Evolutionary conservation across 108 stramenopile species (phyloP).

Genomic region (Discostella pseudostelligera): DNA sequence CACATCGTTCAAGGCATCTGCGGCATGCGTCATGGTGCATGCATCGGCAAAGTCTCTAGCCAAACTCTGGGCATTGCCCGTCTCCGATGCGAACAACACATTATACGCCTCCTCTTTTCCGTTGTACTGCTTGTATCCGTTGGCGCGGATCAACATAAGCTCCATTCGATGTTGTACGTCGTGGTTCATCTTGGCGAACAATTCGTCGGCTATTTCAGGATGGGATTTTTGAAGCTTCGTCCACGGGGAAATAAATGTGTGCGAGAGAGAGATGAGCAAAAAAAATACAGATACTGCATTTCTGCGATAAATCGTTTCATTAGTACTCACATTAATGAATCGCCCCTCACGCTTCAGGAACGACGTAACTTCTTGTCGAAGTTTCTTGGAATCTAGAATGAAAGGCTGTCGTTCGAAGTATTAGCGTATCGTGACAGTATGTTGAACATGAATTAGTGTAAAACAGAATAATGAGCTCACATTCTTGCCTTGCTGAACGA

Average conservation of each 20-base stretch:
- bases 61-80: slow-evolving; percentile 51
- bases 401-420: slow-evolving; percentile 19
- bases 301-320: too few relatives aligned
- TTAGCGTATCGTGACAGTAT: neutral
- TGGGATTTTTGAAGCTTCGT: slow-evolving; percentile 39
- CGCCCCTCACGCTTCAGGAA: slow-evolving; percentile 60
- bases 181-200: slow-evolving; percentile 50
- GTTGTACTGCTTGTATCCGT: slow-evolving; percentile 59
- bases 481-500: slow-evolving; percentile 49
- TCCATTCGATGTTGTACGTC: slow-evolving; percentile 70
- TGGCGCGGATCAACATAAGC: slow-evolving; percentile 47
- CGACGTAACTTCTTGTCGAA: slow-evolving; percentile 55
- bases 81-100: slow-evolving; percentile 62
- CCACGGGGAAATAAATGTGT: neutral
- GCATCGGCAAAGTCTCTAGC: slow-evolving; percentile 67
- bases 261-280: neutral
- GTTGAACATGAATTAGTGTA: neutral
- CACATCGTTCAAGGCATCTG: slow-evolving; percentile 57
- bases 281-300: too few relatives aligned
- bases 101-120: slow-evolving; percentile 49
- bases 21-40: slow-evolving; percentile 48
- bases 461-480: neutral
- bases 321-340: slow-evolving; percentile 49
- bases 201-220: slow-evolving; percentile 60
- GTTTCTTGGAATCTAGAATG: slow-evolving; percentile 64